Base-by-base conservation (phyloP, 2,329 filamentous ascomycete genomes). In the Neoarthrinium moseri region DNA sequence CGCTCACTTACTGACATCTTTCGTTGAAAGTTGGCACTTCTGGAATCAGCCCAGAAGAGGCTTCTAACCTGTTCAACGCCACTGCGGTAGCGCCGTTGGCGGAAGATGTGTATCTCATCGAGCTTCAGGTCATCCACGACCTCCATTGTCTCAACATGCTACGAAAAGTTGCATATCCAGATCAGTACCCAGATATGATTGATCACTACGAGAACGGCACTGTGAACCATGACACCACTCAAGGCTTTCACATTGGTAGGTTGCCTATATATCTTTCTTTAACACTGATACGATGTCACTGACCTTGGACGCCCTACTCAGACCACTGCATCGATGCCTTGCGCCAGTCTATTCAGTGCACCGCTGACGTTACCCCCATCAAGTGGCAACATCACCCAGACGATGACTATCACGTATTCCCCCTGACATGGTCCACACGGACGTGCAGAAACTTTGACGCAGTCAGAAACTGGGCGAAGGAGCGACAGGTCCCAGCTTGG, bases 1-100 rank as follows among this genome's bases (percentile, higher is more conserved):
- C n/a, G n/a, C n/a, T n/a, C n/a, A n/a, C n/a, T n/a, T n/a, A n/a
- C n/a, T n/a, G n/a, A n/a, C n/a, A n/a, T n/a, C n/a, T n/a, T n/a
- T n/a, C n/a, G n/a, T n/a, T n/a, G n/a, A n/a, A n/a, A n/a, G n/a
- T n/a, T n/a, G n/a, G n/a, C n/a, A n/a, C 26, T 29, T 29, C n/a
- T 29, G 23, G n/a, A 15, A 21, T 10, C 4, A 68, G 43, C 58
- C 70, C 55, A 64, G 74, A 52, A 65, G 40, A n/a, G 12, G 21
- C 12, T 21, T 46, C 61, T 47, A n/a, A n/a, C n/a, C n/a, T n/a
- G n/a, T n/a, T n/a, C n/a, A n/a, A n/a, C n/a, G n/a, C n/a, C n/a
- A n/a, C n/a, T n/a, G n/a, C n/a, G n/a, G n/a, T n/a, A n/a, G n/a
- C n/a, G n/a, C n/a, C n/a, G n/a, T n/a, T n/a, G n/a, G n/a, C n/a